Percentiles rank a stretch among this genome's conserved stretches.
These are phyloP conservation scores for Suhomyces yuchorum DNA, from an alignment of 1,139 yeast genomes.

Conservation along the genomic window DNA sequence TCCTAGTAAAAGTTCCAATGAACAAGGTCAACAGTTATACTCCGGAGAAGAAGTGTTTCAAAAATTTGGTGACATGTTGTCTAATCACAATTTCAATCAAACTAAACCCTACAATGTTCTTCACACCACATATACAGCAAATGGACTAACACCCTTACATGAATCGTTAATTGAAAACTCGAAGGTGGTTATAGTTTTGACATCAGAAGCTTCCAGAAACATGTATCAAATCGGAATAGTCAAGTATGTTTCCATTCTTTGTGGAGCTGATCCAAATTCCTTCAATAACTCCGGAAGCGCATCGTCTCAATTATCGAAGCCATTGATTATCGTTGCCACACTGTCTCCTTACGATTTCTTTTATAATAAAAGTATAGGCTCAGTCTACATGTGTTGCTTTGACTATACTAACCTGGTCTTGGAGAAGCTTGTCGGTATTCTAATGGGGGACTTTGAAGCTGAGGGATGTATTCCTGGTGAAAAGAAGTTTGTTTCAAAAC, in stretches of 20 bases:
- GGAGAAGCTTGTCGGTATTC: conserved; percentile 49
- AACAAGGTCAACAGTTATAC: conserved; percentile 29
- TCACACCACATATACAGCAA: conserved; percentile 67
- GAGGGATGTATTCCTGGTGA: conserved; percentile 64
- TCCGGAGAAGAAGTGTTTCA: conserved; percentile 63
- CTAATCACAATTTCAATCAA: conserved; percentile 36
- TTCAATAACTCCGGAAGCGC: conserved; percentile 27
- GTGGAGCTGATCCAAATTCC: conserved; percentile 51
- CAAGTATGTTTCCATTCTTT: conserved; percentile 56
- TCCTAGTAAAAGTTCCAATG: conserved; percentile 14
- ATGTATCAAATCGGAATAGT: conserved; percentile 69
- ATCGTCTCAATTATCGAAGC: conserved; percentile 41
- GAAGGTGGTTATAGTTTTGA: conserved; percentile 57
- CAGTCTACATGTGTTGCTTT: conserved; percentile 63
- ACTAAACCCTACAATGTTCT: conserved; percentile 48
- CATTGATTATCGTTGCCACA: conserved; percentile 61
- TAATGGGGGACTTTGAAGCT: conserved; percentile 57
- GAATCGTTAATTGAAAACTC: conserved; percentile 58
- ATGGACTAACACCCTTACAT: conserved; percentile 61
- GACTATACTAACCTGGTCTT: conserved; percentile 60
- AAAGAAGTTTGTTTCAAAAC: conserved; percentile 36
- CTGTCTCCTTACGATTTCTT: conserved; percentile 67
- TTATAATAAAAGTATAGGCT: conserved; percentile 55
- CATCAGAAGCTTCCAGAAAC: conserved; percentile 65
- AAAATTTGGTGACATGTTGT: conserved; percentile 45